Evolutionary conservation across 2,329 filamentous ascomycete genomes (phyloP).

Genomic region (Exophiala xenobiotica): DNA sequence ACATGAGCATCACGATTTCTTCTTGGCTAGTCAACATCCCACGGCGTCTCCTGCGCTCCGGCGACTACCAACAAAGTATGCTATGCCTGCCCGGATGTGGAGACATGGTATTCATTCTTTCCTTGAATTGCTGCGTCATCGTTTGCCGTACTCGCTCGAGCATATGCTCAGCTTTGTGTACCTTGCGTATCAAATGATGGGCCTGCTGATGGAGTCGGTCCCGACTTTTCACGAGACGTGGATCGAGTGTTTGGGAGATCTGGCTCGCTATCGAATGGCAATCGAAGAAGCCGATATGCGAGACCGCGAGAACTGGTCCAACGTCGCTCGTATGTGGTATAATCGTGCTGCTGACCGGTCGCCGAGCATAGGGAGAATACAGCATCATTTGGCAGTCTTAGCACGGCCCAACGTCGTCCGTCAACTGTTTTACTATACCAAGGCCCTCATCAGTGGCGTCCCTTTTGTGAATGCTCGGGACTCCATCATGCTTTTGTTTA

Average conservation of each 20-base stretch:
- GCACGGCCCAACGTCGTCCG: constrained; percentile 58
- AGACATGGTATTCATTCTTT: constrained; percentile 85
- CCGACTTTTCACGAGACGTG: constrained; percentile 81
- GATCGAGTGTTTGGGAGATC: constrained; percentile 88
- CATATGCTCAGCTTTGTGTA: constrained; percentile 93
- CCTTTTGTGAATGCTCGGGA: constrained; percentile 58
- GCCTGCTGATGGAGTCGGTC: constrained; percentile 80
- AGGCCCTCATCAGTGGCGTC: constrained; percentile 55
- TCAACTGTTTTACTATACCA: constrained; percentile 56
- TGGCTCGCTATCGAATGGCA: constrained; percentile 84
- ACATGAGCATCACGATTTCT: constrained; percentile 82
- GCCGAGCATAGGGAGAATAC: constrained; percentile 73
- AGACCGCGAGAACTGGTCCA: constrained; percentile 78
- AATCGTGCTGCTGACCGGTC: constrained; percentile 74
- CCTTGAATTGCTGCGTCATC: constrained; percentile 71
- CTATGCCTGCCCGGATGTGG: constrained; percentile 97
- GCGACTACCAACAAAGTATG: constrained; percentile 73
- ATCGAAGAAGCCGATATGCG: constrained; percentile 78
- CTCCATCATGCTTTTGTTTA: constrained; percentile 56
- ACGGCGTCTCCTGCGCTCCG: constrained; percentile 68
- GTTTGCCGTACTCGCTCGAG: constrained; percentile 73
- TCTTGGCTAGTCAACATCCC: constrained; percentile 83
- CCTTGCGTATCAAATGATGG: constrained; percentile 85
- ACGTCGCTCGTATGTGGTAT: constrained; percentile 81
- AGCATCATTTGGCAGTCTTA: constrained; percentile 78